These are phyloP conservation scores for Populus tremula DNA, from an alignment of 345 rosid genomes.

Conservation along the genomic window DNA sequence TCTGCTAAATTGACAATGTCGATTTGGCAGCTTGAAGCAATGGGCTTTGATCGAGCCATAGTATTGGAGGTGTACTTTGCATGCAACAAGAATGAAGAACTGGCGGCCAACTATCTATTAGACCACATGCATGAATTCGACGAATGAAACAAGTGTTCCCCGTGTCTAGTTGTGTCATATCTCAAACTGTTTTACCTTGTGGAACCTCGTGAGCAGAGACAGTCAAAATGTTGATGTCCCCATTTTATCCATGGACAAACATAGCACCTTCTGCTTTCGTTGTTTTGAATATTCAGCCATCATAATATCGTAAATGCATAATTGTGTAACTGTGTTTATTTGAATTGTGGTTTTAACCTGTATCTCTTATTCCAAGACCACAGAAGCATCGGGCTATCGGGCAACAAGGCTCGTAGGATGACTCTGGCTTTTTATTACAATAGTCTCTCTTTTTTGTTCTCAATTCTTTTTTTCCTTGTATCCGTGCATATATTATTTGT, in stretches of 20 bases:
- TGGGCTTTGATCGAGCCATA: conserved; percentile 78
- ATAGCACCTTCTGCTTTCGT: neutral
- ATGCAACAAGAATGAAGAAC: conserved; percentile 88
- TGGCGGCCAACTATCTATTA: conserved; percentile 88
- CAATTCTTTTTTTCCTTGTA: too few relatives aligned
- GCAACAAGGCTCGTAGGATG: neutral
- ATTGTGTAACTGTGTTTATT: neutral
- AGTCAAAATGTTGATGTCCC: conserved; percentile 7
- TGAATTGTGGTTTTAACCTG: neutral
- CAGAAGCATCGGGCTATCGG: neutral
- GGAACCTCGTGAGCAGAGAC: neutral
- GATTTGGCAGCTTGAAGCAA: conserved; percentile 64
- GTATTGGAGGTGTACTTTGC: conserved; percentile 84
- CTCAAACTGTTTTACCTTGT: neutral
- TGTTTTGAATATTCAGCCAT: conserved; percentile 1
- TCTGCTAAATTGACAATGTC: neutral
- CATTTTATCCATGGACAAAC: conserved; percentile 11
- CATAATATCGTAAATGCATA: neutral
- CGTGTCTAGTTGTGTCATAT: neutral
- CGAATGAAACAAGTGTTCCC: conserved; percentile 19
- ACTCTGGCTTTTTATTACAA: neutral
- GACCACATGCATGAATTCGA: conserved; percentile 88
- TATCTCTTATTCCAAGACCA: neutral
- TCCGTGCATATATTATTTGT: too few relatives aligned
- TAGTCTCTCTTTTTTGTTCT: too few relatives aligned